A percentile compares a stretch with the other conserved stretches of the same genome.
phyloP scores from a whole-genome alignment of 2,329 filamentous ascomycete species.

The Paradendryphiella salina region DNA sequence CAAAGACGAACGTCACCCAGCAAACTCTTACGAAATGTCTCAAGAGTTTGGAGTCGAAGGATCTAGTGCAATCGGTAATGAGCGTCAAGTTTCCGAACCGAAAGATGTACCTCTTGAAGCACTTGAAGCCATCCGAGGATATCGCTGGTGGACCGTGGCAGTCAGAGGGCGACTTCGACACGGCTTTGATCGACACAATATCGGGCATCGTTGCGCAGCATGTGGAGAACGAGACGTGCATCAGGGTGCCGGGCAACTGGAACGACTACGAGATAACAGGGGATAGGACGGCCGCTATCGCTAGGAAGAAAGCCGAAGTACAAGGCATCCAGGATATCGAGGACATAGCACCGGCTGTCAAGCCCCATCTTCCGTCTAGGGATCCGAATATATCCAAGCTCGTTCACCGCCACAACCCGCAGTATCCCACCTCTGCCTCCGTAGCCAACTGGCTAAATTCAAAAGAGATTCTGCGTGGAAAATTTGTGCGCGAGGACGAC shows the following conservation, averaged over 20 bases:
- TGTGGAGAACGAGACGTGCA: constrained; percentile 73
- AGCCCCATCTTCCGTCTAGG: constrained; percentile 29
- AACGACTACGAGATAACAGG: constrained; percentile 47
- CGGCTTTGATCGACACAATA: constrained; percentile 80
- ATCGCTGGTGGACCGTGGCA: constrained; percentile 95
- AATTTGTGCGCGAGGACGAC: constrained; percentile 65
- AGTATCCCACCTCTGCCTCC: constrained; percentile 78
- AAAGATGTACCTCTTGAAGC: constrained; percentile 94
- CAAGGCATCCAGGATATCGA: constrained; percentile 41
- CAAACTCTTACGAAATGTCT: constrained; percentile 78
- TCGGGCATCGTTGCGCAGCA: constrained; percentile 73
- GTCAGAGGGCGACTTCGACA: constrained; percentile 85
- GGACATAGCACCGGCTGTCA: constrained; percentile 30
- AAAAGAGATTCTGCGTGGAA: constrained; percentile 71
- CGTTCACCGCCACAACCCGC: constrained; percentile 66
- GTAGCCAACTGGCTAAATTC: constrained; percentile 75
- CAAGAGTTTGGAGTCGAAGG: constrained; percentile 79
- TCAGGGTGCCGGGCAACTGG: constrained; percentile 54
- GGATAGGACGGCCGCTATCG: constrained; percentile 39
- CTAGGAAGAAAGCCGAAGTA: constrained; percentile 44
- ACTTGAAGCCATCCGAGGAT: constrained; percentile 81
- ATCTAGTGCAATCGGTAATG: constrained; percentile 85
- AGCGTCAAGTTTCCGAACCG: constrained; percentile 87
- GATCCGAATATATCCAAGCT: constrained; percentile 29
- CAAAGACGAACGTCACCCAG: constrained; percentile 79